Base-by-base conservation (phyloP, 495 filamentous ascomycete genomes). In the Lasiosphaeris hirsuta region DNA sequence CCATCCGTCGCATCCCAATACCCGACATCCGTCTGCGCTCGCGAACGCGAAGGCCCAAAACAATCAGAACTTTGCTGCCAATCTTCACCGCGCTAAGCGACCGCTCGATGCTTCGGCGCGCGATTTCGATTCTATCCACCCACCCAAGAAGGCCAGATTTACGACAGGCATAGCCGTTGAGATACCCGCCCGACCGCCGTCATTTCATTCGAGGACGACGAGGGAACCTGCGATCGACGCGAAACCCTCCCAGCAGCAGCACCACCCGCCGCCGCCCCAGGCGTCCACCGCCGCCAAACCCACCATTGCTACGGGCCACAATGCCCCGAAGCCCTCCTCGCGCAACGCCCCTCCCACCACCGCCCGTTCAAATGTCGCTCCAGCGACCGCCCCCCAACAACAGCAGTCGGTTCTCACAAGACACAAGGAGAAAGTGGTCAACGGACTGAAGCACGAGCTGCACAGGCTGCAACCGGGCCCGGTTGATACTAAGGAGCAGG, bases 371-470 rank as follows among this genome's bases (percentile, higher is more conserved):
- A 42, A 37, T n/a, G 54, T 61, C 58, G 46, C 69, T 69, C 63
- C 70, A 11, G 18, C 51, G 18, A 19, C 53, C 49, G 66, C 58
- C 52, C 57, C 67, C 59, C 56, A 62, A 47, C 51, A 65, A 40
- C 51, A 55, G 43, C 52, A 57, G 13, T 50, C 58, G 0, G 58
- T 43, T 30, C 65, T 68, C 7, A 77, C 76, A 64, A 73, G 71
- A 62, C 72, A 79, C 54, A 69, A 75, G 51, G 70, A 70, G 52
- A 80, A 80, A 58, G 76, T 75, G 30, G 70, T 68, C 51, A 78
- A 81, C 74, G 79, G 79, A 54, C 72, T 82, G 36, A 78, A 72
- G 57, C 78, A 82, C 62, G 79, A 82, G 63, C 65, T 81, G 45
- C 70, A 75, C 51, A 61, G 70, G 30, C 57, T 81, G 58, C 75